Conservation (phyloP, 257 asterid genomes). For the Avicennia marina region DNA sequence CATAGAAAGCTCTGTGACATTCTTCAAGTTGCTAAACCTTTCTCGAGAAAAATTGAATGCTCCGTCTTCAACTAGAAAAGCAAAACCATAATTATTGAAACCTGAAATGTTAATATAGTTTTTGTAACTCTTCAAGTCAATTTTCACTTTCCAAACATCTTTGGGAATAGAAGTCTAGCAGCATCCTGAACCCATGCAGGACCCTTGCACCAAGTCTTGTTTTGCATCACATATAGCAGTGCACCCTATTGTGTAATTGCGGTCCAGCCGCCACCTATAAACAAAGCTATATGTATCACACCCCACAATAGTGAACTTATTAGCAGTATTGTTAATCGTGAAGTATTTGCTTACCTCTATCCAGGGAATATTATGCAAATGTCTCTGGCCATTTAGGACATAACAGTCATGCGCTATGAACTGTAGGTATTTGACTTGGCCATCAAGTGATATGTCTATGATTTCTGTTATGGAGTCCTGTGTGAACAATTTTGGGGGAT, state of each 20-base stretch:
- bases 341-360: accelerated
- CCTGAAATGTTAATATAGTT: not conserved
- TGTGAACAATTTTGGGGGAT: not conserved
- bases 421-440: slow-evolving; percentile 11
- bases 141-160: not conserved
- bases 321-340: slow-evolving; percentile 8
- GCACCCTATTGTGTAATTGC: slow-evolving; percentile 23
- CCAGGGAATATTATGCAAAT: accelerated
- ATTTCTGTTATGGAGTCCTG: not conserved
- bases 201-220: not conserved
- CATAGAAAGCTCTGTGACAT: slow-evolving; percentile 12
- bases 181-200: slow-evolving; percentile 30
- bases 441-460: slow-evolving; percentile 17
- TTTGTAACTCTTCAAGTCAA: not conserved
- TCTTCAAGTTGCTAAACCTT: not conserved
- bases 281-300: slow-evolving; percentile 25
- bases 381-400: too few relatives aligned
- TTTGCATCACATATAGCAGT: slow-evolving; percentile 3
- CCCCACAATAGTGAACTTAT: slow-evolving; percentile 30
- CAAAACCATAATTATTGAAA: slow-evolving; percentile 22
- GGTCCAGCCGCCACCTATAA: not conserved
- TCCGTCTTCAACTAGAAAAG: slow-evolving; percentile 20
- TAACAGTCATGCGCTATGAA: slow-evolving; percentile 16
- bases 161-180: slow-evolving; percentile 24
- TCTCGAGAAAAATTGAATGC: slow-evolving; percentile 17